Evolutionary conservation across 108 stramenopile species (phyloP).

Genomic region (Cyclotella atomus): DNA sequence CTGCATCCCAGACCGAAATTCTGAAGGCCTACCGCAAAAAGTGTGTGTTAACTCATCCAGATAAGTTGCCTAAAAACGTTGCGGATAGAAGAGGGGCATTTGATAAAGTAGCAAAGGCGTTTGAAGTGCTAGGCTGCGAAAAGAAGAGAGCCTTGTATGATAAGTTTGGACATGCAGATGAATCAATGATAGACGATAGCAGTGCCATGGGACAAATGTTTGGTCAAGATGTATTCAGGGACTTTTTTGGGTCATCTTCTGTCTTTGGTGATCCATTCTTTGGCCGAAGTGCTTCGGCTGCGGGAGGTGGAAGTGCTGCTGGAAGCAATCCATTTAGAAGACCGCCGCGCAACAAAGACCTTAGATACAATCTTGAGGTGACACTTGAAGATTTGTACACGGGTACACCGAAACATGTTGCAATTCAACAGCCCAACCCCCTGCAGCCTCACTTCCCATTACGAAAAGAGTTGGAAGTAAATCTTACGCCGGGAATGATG

Average conservation of each 20-base stretch:
- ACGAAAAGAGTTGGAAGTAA: constrained; percentile 64
- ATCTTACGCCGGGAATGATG: constrained; percentile 59
- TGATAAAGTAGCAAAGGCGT: constrained; percentile 93
- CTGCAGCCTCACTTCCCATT: constrained; percentile 27
- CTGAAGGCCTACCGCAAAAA: constrained; percentile 93
- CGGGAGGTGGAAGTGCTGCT: neutral
- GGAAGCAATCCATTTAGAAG: neutral
- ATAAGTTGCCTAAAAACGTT: constrained; percentile 58
- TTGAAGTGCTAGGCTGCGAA: constrained; percentile 93
- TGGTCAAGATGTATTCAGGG: constrained; percentile 30
- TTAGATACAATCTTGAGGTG: constrained; percentile 78
- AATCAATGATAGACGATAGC: neutral
- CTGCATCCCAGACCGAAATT: constrained; percentile 47
- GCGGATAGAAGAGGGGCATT: constrained; percentile 83
- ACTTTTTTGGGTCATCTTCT: constrained; percentile 23
- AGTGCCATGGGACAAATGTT: constrained; percentile 21
- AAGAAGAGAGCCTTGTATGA: constrained; percentile 92
- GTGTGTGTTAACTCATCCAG: constrained; percentile 91
- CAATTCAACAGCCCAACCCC: constrained; percentile 58
- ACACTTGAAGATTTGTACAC: constrained; percentile 82
- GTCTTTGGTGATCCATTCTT: constrained; percentile 12
- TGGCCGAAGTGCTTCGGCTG: neutral
- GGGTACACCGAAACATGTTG: constrained; percentile 57
- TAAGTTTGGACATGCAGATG: constrained; percentile 85
- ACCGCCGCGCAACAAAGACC: constrained; percentile 57